phyloP scores from a whole-genome alignment of 2,329 filamentous ascomycete species.

The Didymella keratinophila region DNA sequence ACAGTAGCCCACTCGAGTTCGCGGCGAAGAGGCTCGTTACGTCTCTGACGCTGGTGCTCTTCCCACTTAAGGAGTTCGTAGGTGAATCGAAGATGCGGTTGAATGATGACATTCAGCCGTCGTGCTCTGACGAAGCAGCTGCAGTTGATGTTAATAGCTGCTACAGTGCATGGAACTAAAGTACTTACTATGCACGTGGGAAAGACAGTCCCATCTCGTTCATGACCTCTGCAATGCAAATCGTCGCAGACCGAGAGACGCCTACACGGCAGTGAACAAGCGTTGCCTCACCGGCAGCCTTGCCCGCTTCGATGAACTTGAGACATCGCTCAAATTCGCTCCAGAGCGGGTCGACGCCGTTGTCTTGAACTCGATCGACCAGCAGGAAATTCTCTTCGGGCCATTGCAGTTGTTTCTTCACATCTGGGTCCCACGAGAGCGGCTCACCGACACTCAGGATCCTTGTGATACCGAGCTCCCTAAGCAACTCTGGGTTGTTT shows the following conservation, averaged over 20 bases:
- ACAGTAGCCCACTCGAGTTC: conserved; percentile 94
- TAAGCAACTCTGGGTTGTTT: conserved; percentile 87
- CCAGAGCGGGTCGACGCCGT: conserved; percentile 91
- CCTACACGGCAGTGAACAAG: conserved; percentile 96
- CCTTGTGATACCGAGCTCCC: conserved; percentile 81
- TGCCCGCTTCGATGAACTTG: conserved; percentile 88
- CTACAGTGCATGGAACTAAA: neutral
- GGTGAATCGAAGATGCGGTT: conserved; percentile 92
- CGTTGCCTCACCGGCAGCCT: conserved; percentile 78
- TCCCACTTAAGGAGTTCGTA: conserved; percentile 97
- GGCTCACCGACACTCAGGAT: conserved; percentile 93
- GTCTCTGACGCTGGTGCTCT: conserved; percentile 71
- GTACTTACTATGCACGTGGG: conserved; percentile 79
- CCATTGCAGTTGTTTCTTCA: conserved; percentile 69
- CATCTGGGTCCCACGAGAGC: conserved; percentile 77
- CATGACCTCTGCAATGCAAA: conserved; percentile 99
- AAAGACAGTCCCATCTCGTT: conserved; percentile 79
- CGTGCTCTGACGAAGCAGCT: conserved; percentile 91
- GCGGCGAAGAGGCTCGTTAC: conserved; percentile 65
- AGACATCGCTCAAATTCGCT: conserved; percentile 86
- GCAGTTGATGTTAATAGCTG: conserved; percentile 19
- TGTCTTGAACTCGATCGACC: conserved; percentile 90
- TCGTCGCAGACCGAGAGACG: conserved; percentile 93
- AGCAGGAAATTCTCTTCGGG: conserved; percentile 79
- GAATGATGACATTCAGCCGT: conserved; percentile 95